These are phyloP conservation scores for Ustilago crameri DNA, from an alignment of 1,284 basidiomycete species.

Conservation along the genomic window DNA sequence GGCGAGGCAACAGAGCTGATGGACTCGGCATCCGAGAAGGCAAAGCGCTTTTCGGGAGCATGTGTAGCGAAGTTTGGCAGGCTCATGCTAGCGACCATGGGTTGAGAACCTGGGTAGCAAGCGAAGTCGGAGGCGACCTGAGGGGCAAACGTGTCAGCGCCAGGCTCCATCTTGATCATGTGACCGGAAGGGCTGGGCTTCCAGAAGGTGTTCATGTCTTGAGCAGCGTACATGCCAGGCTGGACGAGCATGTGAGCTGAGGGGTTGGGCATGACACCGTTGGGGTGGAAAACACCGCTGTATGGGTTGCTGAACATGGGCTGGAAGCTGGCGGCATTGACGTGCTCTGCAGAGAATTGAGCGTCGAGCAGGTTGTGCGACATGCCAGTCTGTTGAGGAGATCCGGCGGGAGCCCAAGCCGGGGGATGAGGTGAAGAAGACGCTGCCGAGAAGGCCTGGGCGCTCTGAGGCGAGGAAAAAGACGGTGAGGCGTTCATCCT, in stretches of 20 bases:
- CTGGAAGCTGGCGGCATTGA: slow-evolving; percentile 18
- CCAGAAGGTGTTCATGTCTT: slow-evolving; percentile 28
- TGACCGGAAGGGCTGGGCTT: slow-evolving; percentile 21
- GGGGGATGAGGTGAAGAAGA: slow-evolving; percentile 30
- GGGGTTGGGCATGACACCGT: slow-evolving; percentile 1
- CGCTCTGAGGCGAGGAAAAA: slow-evolving; percentile 18
- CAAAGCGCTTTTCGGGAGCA: slow-evolving; percentile 30
- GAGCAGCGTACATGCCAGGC: slow-evolving; percentile 27
- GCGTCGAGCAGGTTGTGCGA: slow-evolving; percentile 12
- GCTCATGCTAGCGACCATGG: slow-evolving; percentile 40
- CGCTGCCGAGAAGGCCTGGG: slow-evolving; percentile 17
- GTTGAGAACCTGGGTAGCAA: slow-evolving; percentile 19
- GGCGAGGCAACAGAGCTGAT: slow-evolving; percentile 29
- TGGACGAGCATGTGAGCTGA: slow-evolving; percentile 17
- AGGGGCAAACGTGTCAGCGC: slow-evolving; percentile 22
- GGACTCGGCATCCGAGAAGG: slow-evolving; percentile 37
- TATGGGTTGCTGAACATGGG: slow-evolving; percentile 17
- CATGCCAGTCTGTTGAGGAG: slow-evolving; percentile 16
- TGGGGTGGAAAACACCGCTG: slow-evolving; percentile 14
- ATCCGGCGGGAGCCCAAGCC: slow-evolving; percentile 14
- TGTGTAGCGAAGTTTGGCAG: slow-evolving; percentile 32
- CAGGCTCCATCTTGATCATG: slow-evolving; percentile 35
- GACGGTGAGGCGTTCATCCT: slow-evolving; percentile 35
- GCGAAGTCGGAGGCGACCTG: slow-evolving; percentile 13
- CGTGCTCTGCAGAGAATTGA: slow-evolving; percentile 20